Conservation (phyloP, 768 basidiomycete species). For the Trichaptum fuscoviolaceum region DNA sequence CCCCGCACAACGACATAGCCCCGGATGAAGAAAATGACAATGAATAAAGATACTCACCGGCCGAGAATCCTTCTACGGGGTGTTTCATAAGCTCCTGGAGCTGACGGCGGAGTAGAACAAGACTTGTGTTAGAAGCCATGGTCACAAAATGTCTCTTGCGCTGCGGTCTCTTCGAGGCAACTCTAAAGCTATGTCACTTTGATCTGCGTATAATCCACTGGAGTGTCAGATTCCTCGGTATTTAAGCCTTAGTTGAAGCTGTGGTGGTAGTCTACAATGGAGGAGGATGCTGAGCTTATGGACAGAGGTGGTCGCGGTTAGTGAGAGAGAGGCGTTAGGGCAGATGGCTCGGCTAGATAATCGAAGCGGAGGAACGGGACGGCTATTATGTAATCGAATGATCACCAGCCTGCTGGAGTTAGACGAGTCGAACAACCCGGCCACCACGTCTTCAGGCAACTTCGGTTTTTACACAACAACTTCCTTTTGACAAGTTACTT, state of each 20-base stretch:
- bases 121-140: conserved; percentile 36
- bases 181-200: background rate
- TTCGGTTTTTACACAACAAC: no score
- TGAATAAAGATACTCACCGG: conserved; percentile 46
- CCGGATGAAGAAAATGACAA: conserved; percentile 1
- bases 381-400: background rate
- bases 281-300: background rate
- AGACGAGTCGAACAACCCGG: no score
- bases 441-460: no score
- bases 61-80: conserved; percentile 96
- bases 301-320: background rate
- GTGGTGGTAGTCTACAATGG: background rate
- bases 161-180: background rate
- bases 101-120: conserved; percentile 72
- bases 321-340: conserved; percentile 1
- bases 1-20: background rate
- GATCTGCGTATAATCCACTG: background rate
- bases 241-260: background rate
- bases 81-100: conserved; percentile 83
- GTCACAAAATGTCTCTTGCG: background rate
- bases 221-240: background rate
- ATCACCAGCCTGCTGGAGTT: no score
- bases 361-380: background rate
- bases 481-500: no score
- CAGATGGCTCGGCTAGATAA: background rate